Base-by-base conservation (phyloP, 148 eudicot species). In the Dysphania ambrosioides region DNA sequence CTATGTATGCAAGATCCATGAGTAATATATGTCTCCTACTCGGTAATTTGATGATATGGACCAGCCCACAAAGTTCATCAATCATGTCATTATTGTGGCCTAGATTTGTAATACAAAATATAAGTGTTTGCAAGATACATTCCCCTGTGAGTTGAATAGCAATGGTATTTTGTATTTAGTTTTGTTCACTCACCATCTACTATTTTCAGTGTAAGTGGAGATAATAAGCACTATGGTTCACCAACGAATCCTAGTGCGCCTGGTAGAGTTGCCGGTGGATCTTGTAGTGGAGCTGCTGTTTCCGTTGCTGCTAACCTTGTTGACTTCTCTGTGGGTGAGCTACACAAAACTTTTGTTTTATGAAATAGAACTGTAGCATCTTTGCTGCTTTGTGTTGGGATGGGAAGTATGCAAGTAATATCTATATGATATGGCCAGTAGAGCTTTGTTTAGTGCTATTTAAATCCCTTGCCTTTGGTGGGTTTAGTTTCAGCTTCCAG, bases 251-350 rank as follows among this genome's bases (percentile, higher is more conserved):
- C 99, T 71, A 83, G 83, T 69, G 86, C 90, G 58, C 85, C 84
- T 65, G 77, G 84, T 72, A 82, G 91, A 75, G 69, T 87, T 69
- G 91, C 97, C 41, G 99, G 99, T 71, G 99, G 99, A 76, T 86
- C 95, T 70, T 96, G 88, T 69, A 83, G 97, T 83, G 99, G 99
- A 67, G 94, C 97, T 81, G 92, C 99, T 83, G 97, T 92, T 13
- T 92, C 91, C 70, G 97, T 89, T 66, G 90, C 99, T 83, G 93
- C 97, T 32, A 82, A 86, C 79, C 82, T 96, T 72, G 97, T 89
- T 86, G 95, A 96, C 71, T 90, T 96, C 78, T 82, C 97, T 80
- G 66, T 96, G 68, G 99, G 99, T 91, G 79, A 86, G 88, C 44
- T 75, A 61, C 55, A 70, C 32, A 29, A 27, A 24, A 40, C 34